Percentiles rank a stretch among this genome's conserved stretches.
Evolutionary conservation across 2,329 filamentous ascomycete species (phyloP).

Genomic region (Cordyceps fumosorosea): DNA sequence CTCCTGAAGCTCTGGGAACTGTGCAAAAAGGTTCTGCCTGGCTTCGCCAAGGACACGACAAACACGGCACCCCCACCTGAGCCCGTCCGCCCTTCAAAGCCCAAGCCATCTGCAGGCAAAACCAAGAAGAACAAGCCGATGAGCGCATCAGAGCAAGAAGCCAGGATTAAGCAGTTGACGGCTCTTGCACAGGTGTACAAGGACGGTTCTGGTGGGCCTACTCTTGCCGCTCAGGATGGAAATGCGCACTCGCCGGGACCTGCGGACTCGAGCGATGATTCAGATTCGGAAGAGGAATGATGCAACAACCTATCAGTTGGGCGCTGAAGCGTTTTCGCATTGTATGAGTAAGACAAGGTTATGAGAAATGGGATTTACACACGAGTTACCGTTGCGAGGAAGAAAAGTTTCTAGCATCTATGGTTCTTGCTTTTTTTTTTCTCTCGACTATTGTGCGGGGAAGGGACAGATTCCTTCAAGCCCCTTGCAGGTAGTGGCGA

Average conservation of each 20-base stretch:
- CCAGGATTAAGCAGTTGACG: conserved; percentile 54
- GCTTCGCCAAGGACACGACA: conserved; percentile 31
- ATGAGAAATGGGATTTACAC: conserved; percentile 11
- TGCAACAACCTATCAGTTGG: not conserved
- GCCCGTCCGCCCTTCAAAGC: conserved; percentile 21
- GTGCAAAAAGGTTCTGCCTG: conserved; percentile 36
- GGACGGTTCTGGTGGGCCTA: conserved; percentile 25
- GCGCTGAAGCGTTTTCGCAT: not conserved
- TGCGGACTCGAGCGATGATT: conserved; percentile 36
- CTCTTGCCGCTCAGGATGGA: conserved; percentile 21
- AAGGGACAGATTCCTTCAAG: not conserved
- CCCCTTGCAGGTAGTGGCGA: not conserved
- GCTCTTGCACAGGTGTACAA: conserved; percentile 42
- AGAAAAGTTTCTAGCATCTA: not conserved
- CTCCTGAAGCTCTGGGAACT: conserved; percentile 45
- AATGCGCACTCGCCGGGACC: conserved; percentile 21
- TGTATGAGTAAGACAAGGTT: conserved; percentile 11
- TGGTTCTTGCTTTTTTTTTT: not conserved
- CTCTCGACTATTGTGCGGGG: not conserved
- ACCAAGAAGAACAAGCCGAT: conserved; percentile 71
- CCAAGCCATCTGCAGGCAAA: conserved; percentile 36
- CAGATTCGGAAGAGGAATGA: conserved; percentile 43
- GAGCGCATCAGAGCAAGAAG: conserved; percentile 63
- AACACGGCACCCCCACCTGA: conserved; percentile 25
- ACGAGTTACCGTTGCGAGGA: not conserved